Evolutionary conservation across 768 basidiomycete genomes (phyloP), one percentile per base, ranked within the genome.

Genomic region (Tephrocybe sp.): DNA sequence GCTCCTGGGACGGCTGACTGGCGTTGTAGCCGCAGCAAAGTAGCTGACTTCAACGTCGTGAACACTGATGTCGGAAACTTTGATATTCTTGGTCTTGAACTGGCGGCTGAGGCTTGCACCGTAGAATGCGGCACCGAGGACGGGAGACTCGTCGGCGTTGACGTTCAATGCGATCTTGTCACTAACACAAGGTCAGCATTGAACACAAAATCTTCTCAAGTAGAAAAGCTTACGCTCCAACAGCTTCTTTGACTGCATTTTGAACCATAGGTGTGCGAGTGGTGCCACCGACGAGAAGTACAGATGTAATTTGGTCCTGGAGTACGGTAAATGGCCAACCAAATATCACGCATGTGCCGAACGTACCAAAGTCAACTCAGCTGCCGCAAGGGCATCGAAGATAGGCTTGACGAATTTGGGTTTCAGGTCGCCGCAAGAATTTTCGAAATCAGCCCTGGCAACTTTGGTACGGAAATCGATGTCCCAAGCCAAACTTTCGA

Each of bases 131-230:
- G 96, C 94, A 38, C 88, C 93, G 39, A 99, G 80, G 16, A 98
- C 96, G 20, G 89, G 90, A 0, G 93, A 91, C 70, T 99, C 97
- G 64, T 98, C 97, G 0, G 96, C 87, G 65, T 99, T 98, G 54
- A 99, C 91, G 59, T 98, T 98, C 62, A 87, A 77, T 5, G 96
- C 92, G 51, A 98, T 87, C 68, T 90, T 92, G 46, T 85, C 81
- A 41, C 85, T 88, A 45, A 4, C 3, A 26, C 26, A 13, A 20
- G 3, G 19, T 2, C 20, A 19, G 14, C 8, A 19, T 52, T 8
- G 35, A 41, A 39, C 8, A 23, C 40, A 16, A 45, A 50, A 54
- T 12, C 4, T 9, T 16, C 12, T 39, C 6, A 4, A 10, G 17
- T 16, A 20, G 17, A 41, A n/a, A 41, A 8, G 22, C 87, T 54